Evolutionary conservation across 2,329 filamentous ascomycete genomes (phyloP).

Genomic region (Pyricularia grisea): DNA sequence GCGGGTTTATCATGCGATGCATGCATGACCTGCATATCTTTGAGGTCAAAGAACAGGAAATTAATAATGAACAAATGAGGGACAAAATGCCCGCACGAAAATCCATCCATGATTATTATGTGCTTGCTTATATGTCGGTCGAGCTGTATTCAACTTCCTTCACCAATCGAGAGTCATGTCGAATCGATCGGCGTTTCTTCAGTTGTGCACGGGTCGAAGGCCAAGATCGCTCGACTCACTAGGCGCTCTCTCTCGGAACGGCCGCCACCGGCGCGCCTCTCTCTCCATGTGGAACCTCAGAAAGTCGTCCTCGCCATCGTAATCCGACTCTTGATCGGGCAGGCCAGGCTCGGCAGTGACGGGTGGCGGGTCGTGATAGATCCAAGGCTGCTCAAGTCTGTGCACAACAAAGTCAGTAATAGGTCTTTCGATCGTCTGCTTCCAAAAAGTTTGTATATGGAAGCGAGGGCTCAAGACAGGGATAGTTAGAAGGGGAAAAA

Average conservation of each 20-base stretch:
- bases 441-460: background rate
- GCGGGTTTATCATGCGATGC: background rate
- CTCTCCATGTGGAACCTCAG: background rate
- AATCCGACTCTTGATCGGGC: conserved; percentile 1
- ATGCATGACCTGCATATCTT: background rate
- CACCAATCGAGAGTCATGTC: background rate
- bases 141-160: background rate
- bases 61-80: background rate
- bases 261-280: background rate
- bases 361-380: conserved; percentile 48
- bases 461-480: too few relatives aligned
- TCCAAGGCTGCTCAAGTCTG: conserved; percentile 63
- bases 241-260: conserved; percentile 4
- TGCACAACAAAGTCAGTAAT: background rate
- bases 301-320: conserved; percentile 7
- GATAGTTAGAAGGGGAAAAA: too few relatives aligned
- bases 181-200: background rate
- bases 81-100: background rate
- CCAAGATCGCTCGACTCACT: background rate
- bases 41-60: background rate
- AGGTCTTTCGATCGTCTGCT: background rate
- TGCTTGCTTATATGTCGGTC: background rate
- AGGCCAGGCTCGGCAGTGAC: conserved; percentile 8
- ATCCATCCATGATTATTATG: background rate
- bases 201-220: background rate